Evolutionary conservation across 2,329 filamentous ascomycete genomes (phyloP), one percentile per base, ranked within the genome.

Genomic region (Hyphodiscus sp.): DNA sequence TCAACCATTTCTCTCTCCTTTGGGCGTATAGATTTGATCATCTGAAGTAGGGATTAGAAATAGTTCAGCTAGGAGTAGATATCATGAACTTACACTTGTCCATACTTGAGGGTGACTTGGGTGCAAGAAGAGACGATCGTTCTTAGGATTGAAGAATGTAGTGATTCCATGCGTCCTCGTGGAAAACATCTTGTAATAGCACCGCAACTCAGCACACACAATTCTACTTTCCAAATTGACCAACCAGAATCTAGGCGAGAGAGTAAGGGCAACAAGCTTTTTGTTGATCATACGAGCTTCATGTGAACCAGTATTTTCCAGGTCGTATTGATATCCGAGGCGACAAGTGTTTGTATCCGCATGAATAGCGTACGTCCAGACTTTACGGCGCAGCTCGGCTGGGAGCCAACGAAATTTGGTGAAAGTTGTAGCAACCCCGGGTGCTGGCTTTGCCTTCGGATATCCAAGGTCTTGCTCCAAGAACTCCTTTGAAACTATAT

Each of bases 61-160:
- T 38, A 13, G 33, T 13, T 38, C 33, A 13, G 33, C 11, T 15
- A 38, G 11, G 33, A 38, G 13, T n/a, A 10, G 13, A 13, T n/a
- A 10, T 15, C 11, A 38, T 38, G 33, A 15, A 38, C 33, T 38
- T 38, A 38, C 33, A 10, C 16, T n/a, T 2, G 11, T 38, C 11
- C 16, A 38, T 38, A 13, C 33, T n/a, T 43, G 13, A 7, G 30
- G 1, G 16, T 50, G 52, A 2, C 16, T 11, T 23, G 46, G 51
- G 30, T 51, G 49, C 13, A 63, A 20, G 49, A 58, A 55, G 10
- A 63, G 41, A 15, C 48, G 47, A 26, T 60, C 58, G 18, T 20
- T 46, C 2, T 47, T 38, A 26, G 53, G 61, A 45, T 61, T 56
- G 41, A 61, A 52, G 23, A 4, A 26, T 4, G 23, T 4, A 4